Evolutionary conservation across 306 rosid genomes (phyloP), one percentile per base, ranked within the genome.

Genomic region (Quercus suber): DNA sequence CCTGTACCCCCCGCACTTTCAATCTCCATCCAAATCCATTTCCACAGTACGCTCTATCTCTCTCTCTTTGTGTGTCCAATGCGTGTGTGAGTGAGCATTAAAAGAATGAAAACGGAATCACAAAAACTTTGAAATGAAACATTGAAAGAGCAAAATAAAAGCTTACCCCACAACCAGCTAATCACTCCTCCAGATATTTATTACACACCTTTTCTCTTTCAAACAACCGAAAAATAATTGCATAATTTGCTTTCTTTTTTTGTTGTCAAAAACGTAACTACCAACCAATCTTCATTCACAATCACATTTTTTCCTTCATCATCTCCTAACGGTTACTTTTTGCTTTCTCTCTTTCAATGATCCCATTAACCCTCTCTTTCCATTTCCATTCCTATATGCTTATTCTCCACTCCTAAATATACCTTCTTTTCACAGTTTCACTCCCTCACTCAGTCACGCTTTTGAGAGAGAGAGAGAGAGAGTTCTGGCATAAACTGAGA

Each of bases 301-400:
- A 52, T 25, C 5, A 28, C 69, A 3, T 41, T 35, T 55, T n/a
- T 78, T 20, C 27, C 64, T 64, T 21, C 58, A 5, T 59, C 49
- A 9, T 18, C 30, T 43, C 45, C n/a, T 20, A 83, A 76, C 83
- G 76, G 86, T 83, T 83, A 71, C 83, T 58, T 45, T 63, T 37
- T 37, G 11, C 45, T 2, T 20, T 1, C 53, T 45, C n/a, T 35
- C 3, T 18, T 73, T 78, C 14, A 72, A 51, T 35, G 77, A 19
- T 55, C 55, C 64, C 14, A 37, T 30, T 30, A 17, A 9, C 67
- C 30, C 18, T 17, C 33, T 25, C 33, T 23, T 25, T 18, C 27
- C 30, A 21, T 58, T n/a, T 58, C 12, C 23, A 0, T 58, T 58
- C 18, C 27, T 60, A 25, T 9, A 20, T 20, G 33, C 25, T 4